Evolutionary conservation across 2,329 filamentous ascomycete species (phyloP), one percentile per base, ranked within the genome.

Genomic region (Byssochlamys sp.): DNA sequence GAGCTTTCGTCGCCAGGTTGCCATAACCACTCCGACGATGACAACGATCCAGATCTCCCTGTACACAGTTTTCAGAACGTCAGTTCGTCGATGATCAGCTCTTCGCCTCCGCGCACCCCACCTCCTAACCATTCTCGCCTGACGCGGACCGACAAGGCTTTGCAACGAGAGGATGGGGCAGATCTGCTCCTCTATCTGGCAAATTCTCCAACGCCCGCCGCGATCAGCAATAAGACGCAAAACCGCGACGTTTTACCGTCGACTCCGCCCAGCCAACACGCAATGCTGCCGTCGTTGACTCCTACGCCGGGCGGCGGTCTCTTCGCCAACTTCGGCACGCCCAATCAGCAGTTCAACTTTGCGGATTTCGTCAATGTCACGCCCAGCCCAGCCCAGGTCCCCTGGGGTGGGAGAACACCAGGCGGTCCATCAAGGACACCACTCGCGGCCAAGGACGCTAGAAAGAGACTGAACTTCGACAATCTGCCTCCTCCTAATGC

Each of bases 331-430:
- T 81, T 85, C 55, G 85, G 84, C 61, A 97, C 92, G 0, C 92
- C 92, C 0, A 87, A 87, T 14, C 88, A 91, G 68, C 83, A 80
- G 54, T 95, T 97, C 73, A 95, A 97, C 76, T 95, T 97, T 75
- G 85, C 91, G 55, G 94, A 99, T 70, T 99, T 96, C 74, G 87
- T 97, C 70, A 96, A 97, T 75, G 92, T 97, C 71, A 96, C 94
- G 5, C 94, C 94, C 0, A 96, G 90, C 68, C 94, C 94, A 24
- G 94, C 90, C 27, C 94, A 96, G 76, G 90, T 85, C 64, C 82
- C 86, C 9, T 96, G 91, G 89, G 73, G 72, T 57, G 76, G 75
- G 31, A 78, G 81, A 31, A 86, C 84, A 33, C 84, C 84, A 19
- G 77, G 75, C 14, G 75, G 77, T 19, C 62, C 69, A 11, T 62